These are phyloP conservation scores for Trichoderma gracile DNA, from an alignment of 2,329 filamentous ascomycete species.

Conservation along the genomic window DNA sequence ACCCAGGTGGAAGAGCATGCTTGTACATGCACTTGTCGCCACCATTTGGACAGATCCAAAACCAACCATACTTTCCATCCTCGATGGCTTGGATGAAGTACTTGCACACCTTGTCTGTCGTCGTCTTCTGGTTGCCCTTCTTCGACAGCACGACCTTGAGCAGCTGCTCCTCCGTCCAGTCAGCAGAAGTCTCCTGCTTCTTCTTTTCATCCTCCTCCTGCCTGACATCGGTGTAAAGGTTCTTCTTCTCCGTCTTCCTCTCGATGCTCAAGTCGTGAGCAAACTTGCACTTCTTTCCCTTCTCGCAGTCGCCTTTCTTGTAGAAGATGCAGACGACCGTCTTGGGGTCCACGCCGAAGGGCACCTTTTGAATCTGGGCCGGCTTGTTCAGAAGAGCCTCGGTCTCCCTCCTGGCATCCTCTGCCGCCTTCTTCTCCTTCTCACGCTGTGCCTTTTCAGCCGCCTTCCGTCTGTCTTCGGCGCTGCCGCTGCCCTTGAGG, in stretches of 20 bases:
- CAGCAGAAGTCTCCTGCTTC: slow-evolving; percentile 88
- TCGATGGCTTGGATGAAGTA: slow-evolving; percentile 96
- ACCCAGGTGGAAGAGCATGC: slow-evolving; percentile 93
- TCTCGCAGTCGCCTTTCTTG: slow-evolving; percentile 97
- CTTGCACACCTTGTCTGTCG: slow-evolving; percentile 99
- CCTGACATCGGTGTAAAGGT: slow-evolving; percentile 83
- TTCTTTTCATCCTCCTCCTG: slow-evolving; percentile 71
- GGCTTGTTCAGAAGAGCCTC: slow-evolving; percentile 86
- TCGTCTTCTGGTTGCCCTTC: slow-evolving; percentile 93
- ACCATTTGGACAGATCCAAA: slow-evolving; percentile 96
- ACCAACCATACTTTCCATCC: slow-evolving; percentile 99
- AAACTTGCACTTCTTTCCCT: slow-evolving; percentile 98
- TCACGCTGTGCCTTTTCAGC: slow-evolving; percentile 68
- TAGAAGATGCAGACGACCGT: slow-evolving; percentile 95
- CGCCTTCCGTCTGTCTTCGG: slow-evolving; percentile 81
- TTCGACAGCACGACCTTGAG: slow-evolving; percentile 89
- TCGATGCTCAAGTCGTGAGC: slow-evolving; percentile 87
- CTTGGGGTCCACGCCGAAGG: slow-evolving; percentile 97
- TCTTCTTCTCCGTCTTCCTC: slow-evolving; percentile 89
- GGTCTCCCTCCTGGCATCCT: slow-evolving; percentile 77
- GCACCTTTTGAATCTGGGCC: slow-evolving; percentile 94
- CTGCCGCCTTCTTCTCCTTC: slow-evolving; percentile 88
- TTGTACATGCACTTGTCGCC: slow-evolving; percentile 98
- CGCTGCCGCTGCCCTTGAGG: slow-evolving; percentile 70
- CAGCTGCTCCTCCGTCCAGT: slow-evolving; percentile 98